Conservation (phyloP, 1,284 basidiomycete species). For the Stygiomarasmius scandens region DNA sequence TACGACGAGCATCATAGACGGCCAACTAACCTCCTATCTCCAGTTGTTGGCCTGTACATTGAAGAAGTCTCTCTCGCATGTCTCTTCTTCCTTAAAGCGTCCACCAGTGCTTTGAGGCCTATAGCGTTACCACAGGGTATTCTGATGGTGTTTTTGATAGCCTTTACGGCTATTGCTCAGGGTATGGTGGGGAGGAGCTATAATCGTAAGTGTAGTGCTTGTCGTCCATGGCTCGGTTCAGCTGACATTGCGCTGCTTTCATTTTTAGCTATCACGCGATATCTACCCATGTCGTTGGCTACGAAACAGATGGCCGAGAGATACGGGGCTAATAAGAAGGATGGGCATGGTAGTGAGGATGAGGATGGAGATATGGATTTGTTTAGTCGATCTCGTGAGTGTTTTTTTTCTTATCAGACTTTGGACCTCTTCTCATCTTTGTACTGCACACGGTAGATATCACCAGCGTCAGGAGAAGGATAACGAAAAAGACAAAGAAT, state of each 20-base stretch:
- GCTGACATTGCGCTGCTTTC: not conserved
- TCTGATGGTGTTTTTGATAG: constrained; percentile 65
- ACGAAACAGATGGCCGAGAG: constrained; percentile 50
- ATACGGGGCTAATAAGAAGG: constrained; percentile 33
- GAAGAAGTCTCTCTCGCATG: constrained; percentile 65
- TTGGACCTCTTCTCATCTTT: not conserved
- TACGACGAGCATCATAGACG: too few relatives aligned
- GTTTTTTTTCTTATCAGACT: too few relatives aligned
- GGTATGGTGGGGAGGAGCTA: constrained; percentile 43
- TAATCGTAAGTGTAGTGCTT: constrained; percentile 31
- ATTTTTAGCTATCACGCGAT: constrained; percentile 47
- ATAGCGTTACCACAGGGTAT: constrained; percentile 55
- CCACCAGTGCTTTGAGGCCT: constrained; percentile 24
- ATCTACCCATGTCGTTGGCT: constrained; percentile 66
- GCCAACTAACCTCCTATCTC: too few relatives aligned
- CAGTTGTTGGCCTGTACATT: constrained; percentile 73
- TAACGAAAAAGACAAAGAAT: not conserved
- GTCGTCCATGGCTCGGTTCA: not conserved
- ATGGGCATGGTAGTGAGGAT: constrained; percentile 11
- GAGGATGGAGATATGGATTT: constrained; percentile 41
- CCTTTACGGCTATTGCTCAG: constrained; percentile 52
- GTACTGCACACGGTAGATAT: constrained; percentile 10
- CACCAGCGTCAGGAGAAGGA: not conserved
- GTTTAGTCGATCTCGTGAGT: constrained; percentile 44
- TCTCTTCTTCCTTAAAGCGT: constrained; percentile 66